Conservation (phyloP, 805 yeast genomes). For the Saturnispora hagleri region DNA sequence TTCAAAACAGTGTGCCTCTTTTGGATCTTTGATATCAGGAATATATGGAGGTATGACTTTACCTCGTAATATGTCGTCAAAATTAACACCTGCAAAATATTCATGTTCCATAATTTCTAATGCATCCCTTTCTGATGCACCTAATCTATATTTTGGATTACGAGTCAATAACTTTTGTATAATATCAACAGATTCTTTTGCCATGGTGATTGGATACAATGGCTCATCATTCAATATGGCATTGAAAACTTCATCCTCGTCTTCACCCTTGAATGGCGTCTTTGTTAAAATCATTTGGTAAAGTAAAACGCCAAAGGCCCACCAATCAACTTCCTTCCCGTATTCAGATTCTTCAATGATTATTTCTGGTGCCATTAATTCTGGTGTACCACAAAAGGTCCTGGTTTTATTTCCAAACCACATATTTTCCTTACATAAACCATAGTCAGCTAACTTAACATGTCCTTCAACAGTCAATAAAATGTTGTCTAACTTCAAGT, state of each 20-base stretch:
- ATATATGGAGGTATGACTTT: conserved; percentile 80
- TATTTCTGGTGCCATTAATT: conserved; percentile 98
- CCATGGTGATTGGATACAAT: conserved; percentile 93
- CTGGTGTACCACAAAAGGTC: conserved; percentile 98
- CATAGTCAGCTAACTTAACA: conserved; percentile 94
- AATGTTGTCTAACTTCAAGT: conserved; percentile 90
- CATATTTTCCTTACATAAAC: conserved; percentile 83
- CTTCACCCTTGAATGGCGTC: conserved; percentile 93
- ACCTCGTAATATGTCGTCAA: conserved; percentile 71
- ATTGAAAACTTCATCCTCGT: conserved; percentile 83
- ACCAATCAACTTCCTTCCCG: conserved; percentile 96
- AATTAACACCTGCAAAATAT: conserved; percentile 81
- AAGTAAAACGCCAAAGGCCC: conserved; percentile 96
- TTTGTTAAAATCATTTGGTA: conserved; percentile 96
- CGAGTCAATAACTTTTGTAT: conserved; percentile 85
- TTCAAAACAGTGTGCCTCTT: conserved; percentile 89
- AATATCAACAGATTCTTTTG: conserved; percentile 89
- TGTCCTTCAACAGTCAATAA: conserved; percentile 85
- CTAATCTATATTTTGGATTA: conserved; percentile 78
- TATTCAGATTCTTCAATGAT: conserved; percentile 78
- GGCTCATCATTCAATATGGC: conserved; percentile 97
- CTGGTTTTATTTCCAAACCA: conserved; percentile 66
- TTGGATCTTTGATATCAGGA: conserved; percentile 80
- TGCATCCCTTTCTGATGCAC: conserved; percentile 84
- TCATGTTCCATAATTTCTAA: conserved; percentile 92